Base-by-base conservation (phyloP, 2,329 filamentous ascomycete genomes). In the Penicillium polonicum region DNA sequence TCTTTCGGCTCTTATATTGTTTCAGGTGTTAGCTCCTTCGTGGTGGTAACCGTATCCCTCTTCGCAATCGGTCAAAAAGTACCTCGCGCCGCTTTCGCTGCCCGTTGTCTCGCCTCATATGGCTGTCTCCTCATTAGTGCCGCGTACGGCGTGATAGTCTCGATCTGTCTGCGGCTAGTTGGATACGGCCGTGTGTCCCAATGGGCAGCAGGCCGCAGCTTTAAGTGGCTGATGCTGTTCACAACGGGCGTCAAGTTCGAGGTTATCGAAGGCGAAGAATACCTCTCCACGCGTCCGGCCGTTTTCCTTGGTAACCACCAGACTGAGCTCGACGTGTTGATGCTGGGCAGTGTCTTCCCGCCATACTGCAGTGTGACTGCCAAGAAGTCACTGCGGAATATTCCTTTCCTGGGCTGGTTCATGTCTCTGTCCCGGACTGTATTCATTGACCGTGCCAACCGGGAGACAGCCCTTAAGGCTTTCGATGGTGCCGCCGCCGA, bases 301-400 rank as follows among this genome's bases (percentile, higher is more conserved):
- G 89, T 99, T 57, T 92, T 99, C 70, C 82, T 99, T 66, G 90
- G 89, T 41, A 97, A 97, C 77, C 94, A 99, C 79, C 94, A 99
- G 82, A 91, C 90, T 23, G 94, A 97, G 78, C 85, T 99, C 65
- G 94, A 99, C 72, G 90, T 99, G 41, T 83, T 96, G 59, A 89
- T 97, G 85, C 84, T 99, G 29, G 94, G 92, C 61, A 81, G 83
- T 76, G 85, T 96, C 70, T 97, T 97, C 78, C 94, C 94, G 48
- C 87, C 86, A 69, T 92, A 95, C 81, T 96, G 90, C 81, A 92
- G 88, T 70, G 89, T 99, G 59, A 97, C 93, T 25, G 92, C 93
- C 46, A 99, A 99, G 83, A 87, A 87, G 70, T 89, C 86, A 55
- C 80, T 99, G 70, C 89, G 88, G 74, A 86, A 83, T 61, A 79